Evolutionary conservation across 2,329 filamentous ascomycete genomes (phyloP), one percentile per base, ranked within the genome.

Genomic region (Cadophora sp.): DNA sequence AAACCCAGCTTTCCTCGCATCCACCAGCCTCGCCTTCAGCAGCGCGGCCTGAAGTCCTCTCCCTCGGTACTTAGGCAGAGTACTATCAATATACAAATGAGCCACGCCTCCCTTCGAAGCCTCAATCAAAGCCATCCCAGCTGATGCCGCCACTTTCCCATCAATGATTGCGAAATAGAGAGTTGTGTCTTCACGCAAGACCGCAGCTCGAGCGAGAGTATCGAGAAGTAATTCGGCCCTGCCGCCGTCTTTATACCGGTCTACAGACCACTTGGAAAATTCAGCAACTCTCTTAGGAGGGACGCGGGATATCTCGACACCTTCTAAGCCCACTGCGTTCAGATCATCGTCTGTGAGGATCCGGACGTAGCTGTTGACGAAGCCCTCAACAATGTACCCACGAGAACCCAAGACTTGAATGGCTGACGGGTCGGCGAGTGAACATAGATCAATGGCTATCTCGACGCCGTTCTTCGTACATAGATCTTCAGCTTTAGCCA

Each of bases 21-120:
- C 58, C 64, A 5, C 18, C 56, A 66, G 20, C 16, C 64, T 53
- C 16, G 22, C 22, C 8, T 47, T 56, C 16, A 66, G 41, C 24
- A 66, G 16, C 24, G 58, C 64, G 18, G 24, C 18, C 50, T 62
- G 64, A 20, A 62, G 33, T n/a, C 58, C 64, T 41, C 58, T 48
- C 30, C 53, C 58, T 22, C 58, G 36, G 50, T 55, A 62, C 58
- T 61, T 58, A 1, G 64, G 64, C 33, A 66, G 20, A 27, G 64
- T 66, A 27, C 64, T 66, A 27, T 62, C 64, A 18, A 62, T 66
- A 20, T 56, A 60, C 22, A 66, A 30, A 41, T 59, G 62, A 20
- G 53, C 62, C 11, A 66, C 64, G 27, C 58, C 48, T 39, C 64
- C 64, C 39, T 56, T 56, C 7, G 20, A 39, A 7, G 56, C 56